phyloP scores from a whole-genome alignment of 495 filamentous ascomycete species.

The Aspergillus avenaceus region DNA sequence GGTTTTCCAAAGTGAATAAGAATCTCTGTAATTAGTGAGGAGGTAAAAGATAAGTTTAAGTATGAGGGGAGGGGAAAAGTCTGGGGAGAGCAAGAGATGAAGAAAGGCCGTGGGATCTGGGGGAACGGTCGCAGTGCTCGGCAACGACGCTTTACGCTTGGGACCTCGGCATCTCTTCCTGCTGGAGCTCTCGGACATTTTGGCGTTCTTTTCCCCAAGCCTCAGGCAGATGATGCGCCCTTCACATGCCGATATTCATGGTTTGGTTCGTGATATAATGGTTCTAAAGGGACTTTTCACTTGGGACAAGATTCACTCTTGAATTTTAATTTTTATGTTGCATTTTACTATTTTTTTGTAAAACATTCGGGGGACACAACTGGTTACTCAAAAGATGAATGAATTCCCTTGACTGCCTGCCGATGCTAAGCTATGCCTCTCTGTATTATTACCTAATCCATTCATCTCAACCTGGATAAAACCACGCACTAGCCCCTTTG shows the following conservation, averaged over 20 bases:
- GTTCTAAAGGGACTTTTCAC: too few relatives aligned
- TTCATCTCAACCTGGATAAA: too few relatives aligned
- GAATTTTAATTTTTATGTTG: too few relatives aligned
- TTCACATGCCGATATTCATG: slow-evolving; percentile 38
- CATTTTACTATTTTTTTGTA: too few relatives aligned
- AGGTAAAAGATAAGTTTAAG: slow-evolving; percentile 17
- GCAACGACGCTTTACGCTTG: slow-evolving; percentile 19
- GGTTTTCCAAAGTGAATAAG: slow-evolving; percentile 3
- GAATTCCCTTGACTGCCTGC: not conserved
- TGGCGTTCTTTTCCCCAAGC: slow-evolving; percentile 15
- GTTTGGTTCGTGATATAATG: not conserved
- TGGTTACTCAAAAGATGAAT: not conserved
- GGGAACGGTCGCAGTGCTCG: slow-evolving; percentile 34
- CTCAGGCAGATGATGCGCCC: slow-evolving; percentile 20
- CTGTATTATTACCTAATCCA: not conserved
- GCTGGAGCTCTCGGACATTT: slow-evolving; percentile 22
- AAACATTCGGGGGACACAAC: too few relatives aligned
- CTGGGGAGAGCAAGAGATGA: slow-evolving; percentile 26
- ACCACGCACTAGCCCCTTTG: too few relatives aligned
- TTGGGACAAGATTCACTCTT: too few relatives aligned
- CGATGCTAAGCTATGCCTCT: not conserved
- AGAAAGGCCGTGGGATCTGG: slow-evolving; percentile 19
- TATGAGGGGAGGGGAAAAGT: slow-evolving; percentile 20
- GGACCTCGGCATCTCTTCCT: slow-evolving; percentile 45
- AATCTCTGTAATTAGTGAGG: not conserved